Conservation (phyloP, 768 basidiomycete genomes). For the Boletus edulis region DNA sequence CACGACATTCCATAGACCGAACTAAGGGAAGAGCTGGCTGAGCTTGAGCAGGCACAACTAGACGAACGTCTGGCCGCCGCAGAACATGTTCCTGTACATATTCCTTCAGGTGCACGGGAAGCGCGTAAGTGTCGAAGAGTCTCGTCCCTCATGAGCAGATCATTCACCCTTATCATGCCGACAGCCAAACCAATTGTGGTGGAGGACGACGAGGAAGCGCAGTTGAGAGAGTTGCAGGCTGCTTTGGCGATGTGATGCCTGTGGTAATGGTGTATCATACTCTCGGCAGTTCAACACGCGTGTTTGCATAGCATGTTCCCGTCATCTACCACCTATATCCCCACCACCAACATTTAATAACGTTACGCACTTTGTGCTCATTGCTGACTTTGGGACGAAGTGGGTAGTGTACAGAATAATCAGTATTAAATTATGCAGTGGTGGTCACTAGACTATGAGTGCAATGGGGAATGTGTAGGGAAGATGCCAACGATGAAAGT, state of each 20-base stretch:
- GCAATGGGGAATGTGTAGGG: conserved; percentile 17
- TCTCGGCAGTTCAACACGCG: background rate
- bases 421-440: conserved; percentile 38
- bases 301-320: conserved; percentile 18
- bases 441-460: conserved; percentile 30
- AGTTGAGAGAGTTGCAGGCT: conserved; percentile 87
- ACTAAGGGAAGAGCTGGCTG: conserved; percentile 75
- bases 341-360: conserved; percentile 28
- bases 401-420: conserved; percentile 36
- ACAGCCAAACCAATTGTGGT: conserved; percentile 41
- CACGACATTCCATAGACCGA: conserved; percentile 58
- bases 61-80: conserved; percentile 83
- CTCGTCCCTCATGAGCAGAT: background rate
- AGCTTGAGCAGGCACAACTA: conserved; percentile 85
- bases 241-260: conserved; percentile 70
- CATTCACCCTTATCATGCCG: background rate
- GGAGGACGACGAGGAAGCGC: conserved; percentile 90
- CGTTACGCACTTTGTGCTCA: conserved; percentile 18
- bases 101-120: conserved; percentile 59
- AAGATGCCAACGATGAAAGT: conserved; percentile 25
- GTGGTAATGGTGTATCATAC: conserved; percentile 8
- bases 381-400: conserved; percentile 23
- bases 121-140: conserved; percentile 42
- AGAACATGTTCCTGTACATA: conserved; percentile 85
- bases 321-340: conserved; percentile 35